A percentile compares a stretch with the other conserved stretches of the same genome.
These are phyloP conservation scores for Agaricus blazei DNA, from an alignment of 768 basidiomycete genomes.

Conservation along the genomic window DNA sequence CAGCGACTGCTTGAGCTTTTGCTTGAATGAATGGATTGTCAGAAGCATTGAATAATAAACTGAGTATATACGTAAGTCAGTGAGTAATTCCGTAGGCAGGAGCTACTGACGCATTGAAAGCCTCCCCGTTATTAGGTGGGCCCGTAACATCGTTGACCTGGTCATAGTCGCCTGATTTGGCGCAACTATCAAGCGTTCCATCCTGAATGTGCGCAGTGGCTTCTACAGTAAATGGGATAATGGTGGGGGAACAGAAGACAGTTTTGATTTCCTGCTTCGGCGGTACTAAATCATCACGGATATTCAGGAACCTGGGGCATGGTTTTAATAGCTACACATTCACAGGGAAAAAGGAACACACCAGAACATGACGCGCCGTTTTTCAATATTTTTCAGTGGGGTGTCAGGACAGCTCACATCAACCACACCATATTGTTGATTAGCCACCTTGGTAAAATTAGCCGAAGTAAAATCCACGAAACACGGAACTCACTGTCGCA, in stretches of 20 bases:
- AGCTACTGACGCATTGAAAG: constrained; percentile 53
- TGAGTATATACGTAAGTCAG: constrained; percentile 12
- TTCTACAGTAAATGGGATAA: constrained; percentile 37
- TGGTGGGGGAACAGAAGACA: constrained; percentile 54
- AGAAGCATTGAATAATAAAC: constrained; percentile 37
- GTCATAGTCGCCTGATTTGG: constrained; percentile 20
- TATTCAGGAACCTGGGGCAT: constrained; percentile 35
- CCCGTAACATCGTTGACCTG: constrained; percentile 50
- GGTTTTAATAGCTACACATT: not conserved
- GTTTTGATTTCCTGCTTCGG: constrained; percentile 36
- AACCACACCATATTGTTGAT: constrained; percentile 46
- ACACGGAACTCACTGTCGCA: constrained; percentile 22
- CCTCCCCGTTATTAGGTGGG: constrained; percentile 33
- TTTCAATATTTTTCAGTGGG: constrained; percentile 25
- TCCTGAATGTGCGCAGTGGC: constrained; percentile 41
- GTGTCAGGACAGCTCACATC: constrained; percentile 28
- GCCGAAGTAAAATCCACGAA: not conserved
- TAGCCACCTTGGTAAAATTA: constrained; percentile 23
- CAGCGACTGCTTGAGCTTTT: constrained; percentile 41
- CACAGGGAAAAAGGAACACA: constrained; percentile 19
- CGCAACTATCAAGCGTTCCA: constrained; percentile 33
- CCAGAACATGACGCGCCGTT: constrained; percentile 67
- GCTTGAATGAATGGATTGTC: constrained; percentile 43
- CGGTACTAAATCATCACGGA: constrained; percentile 21
- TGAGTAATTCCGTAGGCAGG: not conserved